Evolutionary conservation across 1,139 yeast genomes (phyloP).

Genomic region (Debaryomyces subglobosus): DNA sequence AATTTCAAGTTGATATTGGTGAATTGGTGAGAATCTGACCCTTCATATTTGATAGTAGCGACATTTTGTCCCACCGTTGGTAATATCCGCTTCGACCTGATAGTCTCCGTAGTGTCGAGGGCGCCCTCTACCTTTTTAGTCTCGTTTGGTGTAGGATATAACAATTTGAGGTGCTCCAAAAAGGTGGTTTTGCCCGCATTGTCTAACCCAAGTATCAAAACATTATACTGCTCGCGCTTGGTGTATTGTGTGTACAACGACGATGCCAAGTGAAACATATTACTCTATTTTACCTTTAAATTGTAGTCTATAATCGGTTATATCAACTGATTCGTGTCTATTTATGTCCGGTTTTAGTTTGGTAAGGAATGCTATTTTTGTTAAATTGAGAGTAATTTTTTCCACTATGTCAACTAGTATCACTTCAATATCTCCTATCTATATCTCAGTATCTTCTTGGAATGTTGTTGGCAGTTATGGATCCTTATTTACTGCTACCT

Average conservation of each 20-base stretch:
- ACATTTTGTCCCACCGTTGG: slow-evolving; percentile 69
- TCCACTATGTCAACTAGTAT: background rate
- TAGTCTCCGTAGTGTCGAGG: slow-evolving; percentile 27
- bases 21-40: slow-evolving; percentile 35
- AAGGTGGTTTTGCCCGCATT: slow-evolving; percentile 90
- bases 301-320: background rate
- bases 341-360: background rate
- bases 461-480: background rate
- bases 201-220: slow-evolving; percentile 86
- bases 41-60: slow-evolving; percentile 45
- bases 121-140: slow-evolving; percentile 18
- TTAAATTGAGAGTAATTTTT: background rate
- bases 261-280: slow-evolving; percentile 51
- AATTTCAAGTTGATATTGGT: slow-evolving; percentile 67
- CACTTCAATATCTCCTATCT: background rate
- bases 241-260: slow-evolving; percentile 52
- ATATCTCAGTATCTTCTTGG: background rate
- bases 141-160: slow-evolving; percentile 37
- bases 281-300: background rate
- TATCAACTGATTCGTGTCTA: background rate
- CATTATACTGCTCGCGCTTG: slow-evolving; percentile 52
- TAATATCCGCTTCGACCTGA: slow-evolving; percentile 44
- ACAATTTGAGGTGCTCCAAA: slow-evolving; percentile 46
- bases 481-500: background rate
- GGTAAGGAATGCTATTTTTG: background rate